Evolutionary conservation across 805 yeast genomes (phyloP), one percentile per base, ranked within the genome.

Genomic region (Peterozyma toletana): DNA sequence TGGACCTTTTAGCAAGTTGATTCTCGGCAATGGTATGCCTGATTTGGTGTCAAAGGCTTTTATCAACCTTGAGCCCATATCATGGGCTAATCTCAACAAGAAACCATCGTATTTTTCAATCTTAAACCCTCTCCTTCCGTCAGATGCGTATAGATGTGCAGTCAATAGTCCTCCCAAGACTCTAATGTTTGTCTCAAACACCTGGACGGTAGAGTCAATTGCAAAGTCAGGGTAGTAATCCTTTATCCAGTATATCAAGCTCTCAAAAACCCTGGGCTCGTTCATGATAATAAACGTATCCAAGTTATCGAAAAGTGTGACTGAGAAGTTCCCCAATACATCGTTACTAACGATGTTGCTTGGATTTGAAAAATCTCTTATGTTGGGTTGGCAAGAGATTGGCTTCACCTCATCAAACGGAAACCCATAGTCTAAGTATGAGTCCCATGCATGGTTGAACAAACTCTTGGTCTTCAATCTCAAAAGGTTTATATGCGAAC

Each of bases 331-430:
- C 0, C 97, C 97, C 65, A 88, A 59, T 0, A 84, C 93, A 57
- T 90, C 98, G 56, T 87, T 88, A 38, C 83, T 66, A 17, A 75
- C 76, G 2, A 75, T 67, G 53, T 88, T 81, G 6, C 60, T 54
- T 1, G 70, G 55, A 51, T 83, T 69, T 0, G 60, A 62, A 46
- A 64, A 70, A 54, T 86, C 88, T 11, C 88, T 78, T 3, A 80
- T 83, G 41, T 77, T 75, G 0, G 88, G 83, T 16, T 56, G 59
- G 58, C 98, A 90, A 0, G 82, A 59, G 11, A 86, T 53, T 0
- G 98, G 97, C 33, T 71, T 63, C 9, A 90, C 77, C 55, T 89
- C 95, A 60, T 90, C 98, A 18, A 66, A 75, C 0, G 97, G 97
- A 52, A 75, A 87, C 0, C 86, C 98, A 53, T 71, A 55, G 1